Base-by-base conservation (phyloP, 495 filamentous ascomycete species). In the Penicillium herquei region DNA sequence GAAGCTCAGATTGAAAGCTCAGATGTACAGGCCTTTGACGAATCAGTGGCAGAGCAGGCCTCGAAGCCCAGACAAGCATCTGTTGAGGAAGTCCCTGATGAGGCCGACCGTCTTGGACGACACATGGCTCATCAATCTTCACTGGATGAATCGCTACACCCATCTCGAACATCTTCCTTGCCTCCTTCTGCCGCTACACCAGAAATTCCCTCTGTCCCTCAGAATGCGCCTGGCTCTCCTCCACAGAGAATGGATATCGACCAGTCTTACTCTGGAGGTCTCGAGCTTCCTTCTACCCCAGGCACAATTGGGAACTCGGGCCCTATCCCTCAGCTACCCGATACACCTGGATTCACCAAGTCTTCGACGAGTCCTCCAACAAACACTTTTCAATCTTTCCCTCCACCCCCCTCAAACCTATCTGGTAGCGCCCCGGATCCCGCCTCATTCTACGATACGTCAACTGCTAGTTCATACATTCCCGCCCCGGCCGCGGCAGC, bases 31-130 rank as follows among this genome's bases (percentile, higher is more conserved):
- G 69, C 74, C 40, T 69, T 81, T 71, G 66, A 80, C 53, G 61
- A 72, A 59, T 47, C 63, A 2, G 57, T 66, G 16, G 61, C 67
- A 34, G 62, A 69, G 39, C 64, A 76, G 26, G 71, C 72, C 17
- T 55, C 64, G 10, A 67, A 63, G 54, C 72, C 81, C 41, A 64
- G 68, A 51, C 84, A 84, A 51, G 77, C 85, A 5, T 84, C 80
- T 1, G 81, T 91, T 13, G 77, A 80, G 59, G 80, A 82, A 13
- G 59, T 75, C 6, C 69, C 71, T 8, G 79, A 83, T 45, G 81
- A 81, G 46, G 64, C 78, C 17, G 67, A 78, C 50, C 71, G 64
- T 16, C 41, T 76, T 12, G 62, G 70, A 35, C 61, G 59, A 43
- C 61, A 65, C 6, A 58, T 77, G 33, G 73, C 73, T 7, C 62